Base-by-base conservation (phyloP, 495 filamentous ascomycete genomes). In the Penicillium paradoxum region DNA sequence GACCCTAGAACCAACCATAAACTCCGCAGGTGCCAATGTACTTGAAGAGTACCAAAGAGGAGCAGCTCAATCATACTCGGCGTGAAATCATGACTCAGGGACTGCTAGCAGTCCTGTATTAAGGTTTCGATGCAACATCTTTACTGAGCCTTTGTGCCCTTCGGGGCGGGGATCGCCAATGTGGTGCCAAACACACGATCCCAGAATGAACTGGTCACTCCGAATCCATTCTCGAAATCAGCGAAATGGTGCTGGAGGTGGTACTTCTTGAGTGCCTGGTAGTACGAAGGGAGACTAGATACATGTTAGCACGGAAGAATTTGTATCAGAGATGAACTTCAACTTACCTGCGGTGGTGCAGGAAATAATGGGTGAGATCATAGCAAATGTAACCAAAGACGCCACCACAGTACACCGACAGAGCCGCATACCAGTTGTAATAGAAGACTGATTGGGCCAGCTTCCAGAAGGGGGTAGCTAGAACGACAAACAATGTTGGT, bases 131-230 rank as follows among this genome's bases (percentile, higher is more conserved):
- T 53, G 19, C 21, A 14, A 25, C 18, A 11, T 24, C 27, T 60
- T 66, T 74, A 89, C 57, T 81, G 74, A 25, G 77, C 70, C 77
- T 88, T 89, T 22, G 68, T 64, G 29, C 66, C 73, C 45, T 78
- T 75, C 1, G 73, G 63, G n/a, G 65, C 18, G 6, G 71, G 62
- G 38, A 68, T 54, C 53, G 73, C 64, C 25, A 98, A 72, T 73
- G 93, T 87, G 15, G 95, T 99, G 43, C 89, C 87, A 63, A 99
- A 99, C 1, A 97, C 72, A 9, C 70, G 72, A 66, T 99, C 95
- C 95, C 95, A 99, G 80, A 99, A 95, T 34, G 85, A 82, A 73
- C 88, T 96, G n/a, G 93, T 97, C 24, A 99, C 93, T 19, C 95
- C 95, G 56, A 97, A 99, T n/a, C 95, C 95, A 54, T 95, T 90